A percentile compares a stretch with the other conserved stretches of the same genome.
Conservation (phyloP, 2,329 filamentous ascomycete genomes). For the Fusarium nodosum region DNA sequence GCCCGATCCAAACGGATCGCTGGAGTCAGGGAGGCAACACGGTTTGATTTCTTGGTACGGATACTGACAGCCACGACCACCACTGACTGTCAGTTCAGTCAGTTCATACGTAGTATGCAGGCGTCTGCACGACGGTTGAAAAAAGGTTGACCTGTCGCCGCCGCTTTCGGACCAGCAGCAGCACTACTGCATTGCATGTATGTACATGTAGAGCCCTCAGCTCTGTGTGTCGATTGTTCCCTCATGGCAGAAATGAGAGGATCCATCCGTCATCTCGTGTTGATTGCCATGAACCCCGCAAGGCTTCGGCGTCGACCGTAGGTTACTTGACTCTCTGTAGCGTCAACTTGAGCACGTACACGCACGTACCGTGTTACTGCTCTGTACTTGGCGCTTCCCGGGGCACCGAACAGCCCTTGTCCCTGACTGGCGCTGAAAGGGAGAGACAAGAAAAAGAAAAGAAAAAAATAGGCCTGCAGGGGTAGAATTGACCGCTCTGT, state of each 20-base stretch:
- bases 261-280: constrained; percentile 52
- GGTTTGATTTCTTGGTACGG: constrained; percentile 7
- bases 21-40: constrained; percentile 35
- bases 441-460: constrained; percentile 27
- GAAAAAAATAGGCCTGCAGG: constrained; percentile 25
- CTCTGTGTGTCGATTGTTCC: constrained; percentile 15
- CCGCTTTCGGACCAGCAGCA: constrained; percentile 24
- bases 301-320: constrained; percentile 47
- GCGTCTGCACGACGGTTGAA: constrained; percentile 38
- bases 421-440: constrained; percentile 41
- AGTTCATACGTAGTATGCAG: constrained; percentile 13
- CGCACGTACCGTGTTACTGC: constrained; percentile 1
- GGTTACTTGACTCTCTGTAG: constrained; percentile 9
- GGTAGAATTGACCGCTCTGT: constrained; percentile 48
- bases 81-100: background rate
- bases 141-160: constrained; percentile 17
- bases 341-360: constrained; percentile 28
- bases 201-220: background rate
- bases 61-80: background rate
- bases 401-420: constrained; percentile 40
- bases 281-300: constrained; percentile 50
- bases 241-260: constrained; percentile 47
- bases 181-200: background rate
- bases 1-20: constrained; percentile 40
- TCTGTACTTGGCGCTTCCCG: constrained; percentile 7